Evolutionary conservation across 768 basidiomycete species (phyloP).

Genomic region (Lactarius indigo): DNA sequence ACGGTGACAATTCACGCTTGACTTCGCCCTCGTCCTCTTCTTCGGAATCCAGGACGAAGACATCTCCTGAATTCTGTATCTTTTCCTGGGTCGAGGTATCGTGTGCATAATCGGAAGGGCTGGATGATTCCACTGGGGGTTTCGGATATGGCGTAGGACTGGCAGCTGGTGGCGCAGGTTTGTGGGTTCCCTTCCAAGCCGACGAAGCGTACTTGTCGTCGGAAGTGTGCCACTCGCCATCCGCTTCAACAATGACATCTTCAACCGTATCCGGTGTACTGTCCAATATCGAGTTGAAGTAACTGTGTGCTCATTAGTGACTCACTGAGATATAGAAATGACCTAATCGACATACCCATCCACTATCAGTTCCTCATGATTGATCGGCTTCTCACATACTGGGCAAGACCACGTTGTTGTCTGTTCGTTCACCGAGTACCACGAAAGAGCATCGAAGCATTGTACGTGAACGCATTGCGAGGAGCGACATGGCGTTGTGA

Average conservation of each 20-base stretch:
- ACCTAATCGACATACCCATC: constrained; percentile 67
- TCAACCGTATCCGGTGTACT: constrained; percentile 76
- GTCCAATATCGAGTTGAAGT: constrained; percentile 81
- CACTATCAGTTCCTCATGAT: constrained; percentile 78
- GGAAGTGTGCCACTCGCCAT: constrained; percentile 93
- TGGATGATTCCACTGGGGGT: background rate
- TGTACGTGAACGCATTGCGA: constrained; percentile 84
- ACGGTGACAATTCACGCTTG: constrained; percentile 71
- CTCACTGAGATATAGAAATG: background rate
- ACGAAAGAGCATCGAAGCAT: constrained; percentile 93
- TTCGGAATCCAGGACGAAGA: constrained; percentile 68
- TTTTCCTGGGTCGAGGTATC: constrained; percentile 29
- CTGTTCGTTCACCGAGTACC: constrained; percentile 94
- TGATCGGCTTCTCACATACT: constrained; percentile 79
- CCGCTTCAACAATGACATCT: constrained; percentile 89
- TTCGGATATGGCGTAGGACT: constrained; percentile 10
- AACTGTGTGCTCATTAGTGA: constrained; percentile 45
- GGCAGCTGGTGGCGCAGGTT: constrained; percentile 25
- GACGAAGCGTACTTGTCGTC: constrained; percentile 81
- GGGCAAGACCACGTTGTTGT: constrained; percentile 97
- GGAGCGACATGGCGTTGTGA: constrained; percentile 82
- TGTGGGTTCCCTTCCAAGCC: constrained; percentile 62
- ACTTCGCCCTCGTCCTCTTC: constrained; percentile 70
- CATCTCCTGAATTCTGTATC: constrained; percentile 45
- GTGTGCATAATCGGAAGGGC: background rate